A percentile compares a stretch with the other conserved stretches of the same genome.
These are phyloP conservation scores for Suillus plorans DNA, from an alignment of 768 basidiomycete species.

Conservation along the genomic window DNA sequence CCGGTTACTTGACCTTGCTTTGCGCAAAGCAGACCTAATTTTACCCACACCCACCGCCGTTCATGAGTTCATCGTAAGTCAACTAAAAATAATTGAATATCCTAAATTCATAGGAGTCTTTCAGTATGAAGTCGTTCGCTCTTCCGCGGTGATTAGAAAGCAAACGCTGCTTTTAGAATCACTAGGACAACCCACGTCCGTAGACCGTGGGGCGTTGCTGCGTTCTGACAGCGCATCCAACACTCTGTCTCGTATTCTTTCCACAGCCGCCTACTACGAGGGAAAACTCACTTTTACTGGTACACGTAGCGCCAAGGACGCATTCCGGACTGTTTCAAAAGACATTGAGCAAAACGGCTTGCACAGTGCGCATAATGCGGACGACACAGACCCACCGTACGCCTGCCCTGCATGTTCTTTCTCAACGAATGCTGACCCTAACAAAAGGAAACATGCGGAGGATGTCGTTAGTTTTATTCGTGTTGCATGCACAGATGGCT, in stretches of 20 bases:
- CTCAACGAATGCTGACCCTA: constrained; percentile 20
- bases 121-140: constrained; percentile 70
- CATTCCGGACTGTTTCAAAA: constrained; percentile 55
- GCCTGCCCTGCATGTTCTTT: constrained; percentile 24
- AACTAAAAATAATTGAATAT: not conserved
- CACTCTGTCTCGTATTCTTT: constrained; percentile 42
- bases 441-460: constrained; percentile 41
- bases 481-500: constrained; percentile 53
- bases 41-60: constrained; percentile 53
- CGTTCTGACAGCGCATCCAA: constrained; percentile 37
- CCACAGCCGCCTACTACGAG: constrained; percentile 52
- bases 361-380: constrained; percentile 35
- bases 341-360: constrained; percentile 66
- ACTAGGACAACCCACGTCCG: constrained; percentile 31
- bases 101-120: not conserved
- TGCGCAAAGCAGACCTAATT: constrained; percentile 53
- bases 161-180: constrained; percentile 46
- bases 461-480: constrained; percentile 55
- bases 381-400: constrained; percentile 43
- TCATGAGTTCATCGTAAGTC: constrained; percentile 62
- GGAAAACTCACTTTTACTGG: constrained; percentile 45
- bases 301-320: constrained; percentile 49
- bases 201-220: constrained; percentile 23
- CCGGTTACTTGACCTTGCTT: constrained; percentile 48
- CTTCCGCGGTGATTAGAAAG: constrained; percentile 46